Conservation (phyloP, 73 alveolate species). For the Paramecium octaurelia region DNA sequence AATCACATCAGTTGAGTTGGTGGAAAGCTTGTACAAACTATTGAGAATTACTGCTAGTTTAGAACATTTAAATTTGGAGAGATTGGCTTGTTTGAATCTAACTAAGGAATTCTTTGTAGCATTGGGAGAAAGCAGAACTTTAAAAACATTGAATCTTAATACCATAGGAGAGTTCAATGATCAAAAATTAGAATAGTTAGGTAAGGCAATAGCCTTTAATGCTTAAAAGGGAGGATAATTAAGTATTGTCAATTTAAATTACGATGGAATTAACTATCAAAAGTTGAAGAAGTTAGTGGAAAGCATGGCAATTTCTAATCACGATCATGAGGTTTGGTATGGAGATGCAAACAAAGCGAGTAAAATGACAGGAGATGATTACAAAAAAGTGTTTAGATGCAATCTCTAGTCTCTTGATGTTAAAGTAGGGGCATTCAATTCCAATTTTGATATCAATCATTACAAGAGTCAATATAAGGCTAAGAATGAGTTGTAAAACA, state of each 20-base stretch:
- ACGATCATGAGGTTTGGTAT: slow-evolving; percentile 84
- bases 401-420: slow-evolving; percentile 74
- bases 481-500: slow-evolving; percentile 55
- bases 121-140: slow-evolving; percentile 91
- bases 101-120: slow-evolving; percentile 85
- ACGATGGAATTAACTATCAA: slow-evolving; percentile 53
- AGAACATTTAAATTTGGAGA: slow-evolving; percentile 45
- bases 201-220: slow-evolving; percentile 85
- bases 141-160: slow-evolving; percentile 75
- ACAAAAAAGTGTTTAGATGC: slow-evolving; percentile 73
- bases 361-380: slow-evolving; percentile 78
- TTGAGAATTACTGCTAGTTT: slow-evolving; percentile 81
- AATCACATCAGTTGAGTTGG: slow-evolving; percentile 65
- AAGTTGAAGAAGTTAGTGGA: slow-evolving; percentile 61
- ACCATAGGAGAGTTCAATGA: slow-evolving; percentile 52
- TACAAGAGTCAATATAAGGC: slow-evolving; percentile 59
- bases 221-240: slow-evolving; percentile 84
- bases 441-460: slow-evolving; percentile 70
- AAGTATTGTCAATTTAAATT: slow-evolving; percentile 63
- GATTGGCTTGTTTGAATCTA: slow-evolving; percentile 38
- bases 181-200: slow-evolving; percentile 57
- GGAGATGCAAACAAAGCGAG: slow-evolving; percentile 75
- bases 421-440: slow-evolving; percentile 54
- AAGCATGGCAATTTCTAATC: slow-evolving; percentile 79
- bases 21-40: slow-evolving; percentile 83